Conservation (phyloP, 2,329 filamentous ascomycete genomes). For the Microdochium trichocladiopsis region DNA sequence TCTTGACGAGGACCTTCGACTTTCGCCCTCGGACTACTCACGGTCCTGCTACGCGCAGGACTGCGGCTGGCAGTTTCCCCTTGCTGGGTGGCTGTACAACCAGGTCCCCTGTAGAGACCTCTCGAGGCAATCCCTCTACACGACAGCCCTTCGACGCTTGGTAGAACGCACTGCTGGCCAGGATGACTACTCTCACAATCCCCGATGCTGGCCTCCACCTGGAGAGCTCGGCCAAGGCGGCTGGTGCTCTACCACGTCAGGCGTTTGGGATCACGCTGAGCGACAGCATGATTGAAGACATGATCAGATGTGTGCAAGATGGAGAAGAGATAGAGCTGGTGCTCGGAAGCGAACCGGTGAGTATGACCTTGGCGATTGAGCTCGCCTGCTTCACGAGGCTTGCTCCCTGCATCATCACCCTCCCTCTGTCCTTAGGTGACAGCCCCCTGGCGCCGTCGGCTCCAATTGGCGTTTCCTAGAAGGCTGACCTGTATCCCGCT, state of each 20-base stretch:
- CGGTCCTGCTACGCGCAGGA: neutral
- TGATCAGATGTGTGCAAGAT: constrained; percentile 53
- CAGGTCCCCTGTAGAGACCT: constrained; percentile 1
- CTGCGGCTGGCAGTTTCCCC: neutral
- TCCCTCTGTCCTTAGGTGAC: no score
- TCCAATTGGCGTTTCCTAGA: no score
- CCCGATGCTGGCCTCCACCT: constrained; percentile 51
- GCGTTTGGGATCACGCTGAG: constrained; percentile 52
- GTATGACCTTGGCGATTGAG: no score
- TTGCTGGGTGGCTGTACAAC: neutral
- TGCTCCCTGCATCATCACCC: no score
- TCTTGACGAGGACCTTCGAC: neutral
- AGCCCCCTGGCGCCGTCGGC: no score
- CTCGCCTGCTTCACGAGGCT: no score
- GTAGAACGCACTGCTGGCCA: constrained; percentile 6
- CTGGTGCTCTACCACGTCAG: constrained; percentile 39
- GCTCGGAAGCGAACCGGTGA: constrained; percentile 52
- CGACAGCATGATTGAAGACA: constrained; percentile 51
- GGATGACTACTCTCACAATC: constrained; percentile 48
- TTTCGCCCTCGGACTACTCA: neutral
- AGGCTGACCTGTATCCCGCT: constrained; percentile 1
- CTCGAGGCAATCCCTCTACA: neutral
- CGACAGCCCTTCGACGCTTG: neutral
- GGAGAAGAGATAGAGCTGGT: constrained; percentile 50
- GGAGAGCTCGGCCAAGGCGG: constrained; percentile 39